These are phyloP conservation scores for Wickerhamiella lipophila DNA, from an alignment of 805 yeast species.

Conservation along the genomic window DNA sequence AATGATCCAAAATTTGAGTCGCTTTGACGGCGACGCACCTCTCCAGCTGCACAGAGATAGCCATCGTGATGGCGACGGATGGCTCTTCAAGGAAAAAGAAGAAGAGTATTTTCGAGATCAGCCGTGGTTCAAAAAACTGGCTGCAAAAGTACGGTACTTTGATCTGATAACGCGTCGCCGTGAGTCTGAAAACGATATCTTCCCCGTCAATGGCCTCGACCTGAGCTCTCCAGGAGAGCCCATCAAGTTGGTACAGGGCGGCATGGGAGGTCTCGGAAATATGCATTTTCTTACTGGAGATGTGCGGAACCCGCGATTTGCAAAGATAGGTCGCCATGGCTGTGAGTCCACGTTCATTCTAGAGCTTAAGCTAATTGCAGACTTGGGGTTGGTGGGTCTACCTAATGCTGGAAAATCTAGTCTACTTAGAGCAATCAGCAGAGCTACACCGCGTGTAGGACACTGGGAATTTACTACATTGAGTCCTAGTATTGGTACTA, in stretches of 20 bases:
- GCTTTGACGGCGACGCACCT: constrained; percentile 17
- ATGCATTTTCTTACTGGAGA: constrained; percentile 81
- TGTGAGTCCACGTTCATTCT: constrained; percentile 55
- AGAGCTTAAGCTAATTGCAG: constrained; percentile 82
- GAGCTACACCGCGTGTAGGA: constrained; percentile 83
- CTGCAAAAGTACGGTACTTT: constrained; percentile 48
- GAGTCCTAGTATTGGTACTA: constrained; percentile 85
- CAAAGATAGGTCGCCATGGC: constrained; percentile 66
- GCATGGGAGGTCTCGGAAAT: constrained; percentile 90
- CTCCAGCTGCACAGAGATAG: constrained; percentile 50
- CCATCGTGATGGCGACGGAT: constrained; percentile 65
- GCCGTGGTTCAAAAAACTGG: constrained; percentile 53
- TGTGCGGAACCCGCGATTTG: constrained; percentile 81
- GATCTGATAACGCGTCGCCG: constrained; percentile 46
- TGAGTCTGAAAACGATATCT: constrained; percentile 52
- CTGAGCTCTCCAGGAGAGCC: constrained; percentile 51
- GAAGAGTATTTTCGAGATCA: constrained; percentile 54
- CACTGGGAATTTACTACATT: constrained; percentile 96
- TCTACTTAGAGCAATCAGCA: constrained; percentile 68
- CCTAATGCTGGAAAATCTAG: constrained; percentile 98
- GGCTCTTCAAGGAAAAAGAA: constrained; percentile 74
- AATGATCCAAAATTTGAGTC: constrained; percentile 18
- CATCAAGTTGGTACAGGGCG: constrained; percentile 62
- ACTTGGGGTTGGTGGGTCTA: constrained; percentile 83
- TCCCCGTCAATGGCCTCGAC: constrained; percentile 78